Base-by-base conservation (phyloP, 345 rosid species). In the Laguncularia racemosa region DNA sequence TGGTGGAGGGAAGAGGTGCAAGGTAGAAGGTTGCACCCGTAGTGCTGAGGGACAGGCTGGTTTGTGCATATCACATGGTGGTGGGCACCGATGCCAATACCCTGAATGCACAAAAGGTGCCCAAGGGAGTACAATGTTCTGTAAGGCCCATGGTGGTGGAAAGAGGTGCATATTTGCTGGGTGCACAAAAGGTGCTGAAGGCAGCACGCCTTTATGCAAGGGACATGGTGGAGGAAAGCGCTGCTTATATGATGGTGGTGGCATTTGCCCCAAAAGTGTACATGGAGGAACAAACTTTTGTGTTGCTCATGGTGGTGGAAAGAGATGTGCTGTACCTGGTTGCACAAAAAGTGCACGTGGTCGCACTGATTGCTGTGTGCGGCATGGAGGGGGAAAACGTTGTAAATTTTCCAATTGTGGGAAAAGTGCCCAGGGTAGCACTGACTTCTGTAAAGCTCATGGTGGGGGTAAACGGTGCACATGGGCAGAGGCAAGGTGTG, bases 41-140 rank as follows among this genome's bases (percentile, higher is more conserved):
- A 92, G 99, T 58, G 99, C 99, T 18, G 99, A 92, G 63, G 99
- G 99, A 54, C 95, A 89, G 60, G 91, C 89, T 20, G 95, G 97
- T 10, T 73, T 92, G 64, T 92, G 99, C 76, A 92, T 92, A 55
- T 92, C 97, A 16, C 99, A 89, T 17, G 99, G 99, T 19, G 99
- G 99, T 61, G 99, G 99, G 20, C 70, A 89, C 14, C 92, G 97
- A 63, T 92, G 99, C 73, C 91, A 79, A 50, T 59, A 65, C 58
- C 53, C 56, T 14, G 81, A 58, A 0, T 92, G 99, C 72, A 46
- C 54, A 0, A 92, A 92, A 70, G 99, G 99, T 49, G 89, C 98
- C 63, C 98, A 92, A 67, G 97, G 97, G n/a, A 92, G 97, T 67
- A 92, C 97, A 4, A 65, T 78, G 78, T 86, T 68, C 17, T 92